Evolutionary conservation across 2,329 filamentous ascomycete species (phyloP).

Genomic region (Trichoderma aggressivum): DNA sequence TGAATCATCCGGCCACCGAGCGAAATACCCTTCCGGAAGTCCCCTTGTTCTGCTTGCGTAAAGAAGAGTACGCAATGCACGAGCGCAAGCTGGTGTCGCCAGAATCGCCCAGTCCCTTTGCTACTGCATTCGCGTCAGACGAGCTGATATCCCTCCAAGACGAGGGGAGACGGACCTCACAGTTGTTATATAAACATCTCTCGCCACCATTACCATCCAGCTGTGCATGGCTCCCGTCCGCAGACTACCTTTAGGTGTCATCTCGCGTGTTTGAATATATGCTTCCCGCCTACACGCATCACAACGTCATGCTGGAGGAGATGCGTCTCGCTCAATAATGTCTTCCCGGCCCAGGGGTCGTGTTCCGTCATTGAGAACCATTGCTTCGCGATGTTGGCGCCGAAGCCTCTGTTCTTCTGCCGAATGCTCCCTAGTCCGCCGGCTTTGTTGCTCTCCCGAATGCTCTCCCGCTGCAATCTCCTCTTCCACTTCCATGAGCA

Average conservation of each 20-base stretch:
- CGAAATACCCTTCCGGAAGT: background rate
- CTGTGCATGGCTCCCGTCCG: background rate
- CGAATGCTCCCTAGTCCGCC: conserved; percentile 49
- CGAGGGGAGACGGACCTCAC: background rate
- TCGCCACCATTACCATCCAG: background rate
- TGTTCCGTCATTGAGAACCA: conserved; percentile 86
- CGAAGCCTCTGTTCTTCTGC: conserved; percentile 69
- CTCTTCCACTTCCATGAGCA: conserved; percentile 35
- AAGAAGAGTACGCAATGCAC: background rate
- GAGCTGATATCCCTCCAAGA: background rate
- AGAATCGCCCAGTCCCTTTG: background rate
- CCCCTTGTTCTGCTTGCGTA: background rate
- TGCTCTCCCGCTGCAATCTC: conserved; percentile 25
- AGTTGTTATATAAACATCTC: background rate
- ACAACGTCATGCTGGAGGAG: background rate
- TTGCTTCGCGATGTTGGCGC: conserved; percentile 76
- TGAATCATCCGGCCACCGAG: background rate
- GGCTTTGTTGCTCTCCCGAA: conserved; percentile 27
- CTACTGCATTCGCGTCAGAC: background rate
- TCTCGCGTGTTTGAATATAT: background rate
- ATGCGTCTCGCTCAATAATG: conserved; percentile 60
- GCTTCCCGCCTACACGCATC: background rate
- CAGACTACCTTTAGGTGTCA: background rate
- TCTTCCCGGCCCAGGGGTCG: conserved; percentile 69
- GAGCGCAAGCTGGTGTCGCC: background rate